Evolutionary conservation across 2,329 filamentous ascomycete genomes (phyloP), one percentile per base, ranked within the genome.

Genomic region (Neonectria sp.): DNA sequence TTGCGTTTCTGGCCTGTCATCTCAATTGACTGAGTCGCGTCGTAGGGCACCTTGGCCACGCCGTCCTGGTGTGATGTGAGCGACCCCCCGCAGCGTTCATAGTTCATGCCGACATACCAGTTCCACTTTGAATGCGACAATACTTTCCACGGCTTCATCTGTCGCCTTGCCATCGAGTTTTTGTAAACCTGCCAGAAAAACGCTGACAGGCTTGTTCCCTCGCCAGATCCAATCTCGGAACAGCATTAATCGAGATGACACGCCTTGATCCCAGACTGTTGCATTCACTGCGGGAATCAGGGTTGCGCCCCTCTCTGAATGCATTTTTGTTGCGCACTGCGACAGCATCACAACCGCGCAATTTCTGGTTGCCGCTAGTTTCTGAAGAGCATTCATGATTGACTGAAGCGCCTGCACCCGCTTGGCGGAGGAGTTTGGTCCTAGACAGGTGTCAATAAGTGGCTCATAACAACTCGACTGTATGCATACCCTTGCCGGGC

Each of bases 301-400:
- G 12, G 91, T 88, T 15, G 95, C 92, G 71, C 86, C 88, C 71
- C 83, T 86, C 70, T 88, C 91, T 4, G 85, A 85, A 68, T 92
- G 90, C 82, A 97, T 91, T 71, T 91, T 92, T n/a, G 94, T 97
- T 48, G 91, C 92, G 66, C 92, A 94, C 77, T 97, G 95, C 43
- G 91, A 94, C 55, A 95, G 86, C 24, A 96, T 79, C 3, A 97
- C 84, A 48, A 97, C 85, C 27, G 94, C 92, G 59, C 95, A 85
- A 74, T 93, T 88, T 70, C 89, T 88, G 33, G 91, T 88, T 12
- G 92, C 90, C 5, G 95, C 94, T 12, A 97, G 86, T 74, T 92
- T 95, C 68, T 92, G 89, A 12, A 98, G 82, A 4, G 91, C 89
- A 64, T 88, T 90, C 67, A 94, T 89, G 31, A 97, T 86, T 64